Evolutionary conservation across 768 basidiomycete genomes (phyloP).

Genomic region (Podaxis sp.): DNA sequence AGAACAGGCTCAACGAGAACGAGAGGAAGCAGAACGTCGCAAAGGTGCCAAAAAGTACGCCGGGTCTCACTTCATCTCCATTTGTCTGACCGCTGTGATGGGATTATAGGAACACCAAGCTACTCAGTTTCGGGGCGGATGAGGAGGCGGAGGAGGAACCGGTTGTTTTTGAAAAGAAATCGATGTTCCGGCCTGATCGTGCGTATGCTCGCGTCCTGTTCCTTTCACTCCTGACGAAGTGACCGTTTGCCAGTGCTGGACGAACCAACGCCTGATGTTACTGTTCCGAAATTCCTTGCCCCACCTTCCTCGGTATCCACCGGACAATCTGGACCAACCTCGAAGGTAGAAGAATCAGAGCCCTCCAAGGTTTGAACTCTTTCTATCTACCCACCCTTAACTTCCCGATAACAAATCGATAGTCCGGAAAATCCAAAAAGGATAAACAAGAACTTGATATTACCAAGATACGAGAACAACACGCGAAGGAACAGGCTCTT

Average conservation of each 20-base stretch:
- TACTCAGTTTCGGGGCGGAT: conserved; percentile 85
- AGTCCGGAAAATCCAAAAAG: conserved; percentile 38
- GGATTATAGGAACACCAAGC: conserved; percentile 71
- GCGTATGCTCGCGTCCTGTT: conserved; percentile 29
- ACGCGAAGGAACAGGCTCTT: conserved; percentile 68
- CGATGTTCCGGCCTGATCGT: conserved; percentile 85
- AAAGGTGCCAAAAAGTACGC: conserved; percentile 88
- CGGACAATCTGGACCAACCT: conserved; percentile 18
- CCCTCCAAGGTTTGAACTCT: conserved; percentile 17
- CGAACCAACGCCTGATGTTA: conserved; percentile 28
- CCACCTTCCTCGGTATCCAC: conserved; percentile 22
- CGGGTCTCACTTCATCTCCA: not conserved
- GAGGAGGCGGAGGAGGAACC: conserved; percentile 60
- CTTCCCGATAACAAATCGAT: not conserved
- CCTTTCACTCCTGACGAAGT: not conserved
- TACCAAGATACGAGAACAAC: conserved; percentile 71
- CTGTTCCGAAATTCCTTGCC: conserved; percentile 42
- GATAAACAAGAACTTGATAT: conserved; percentile 50
- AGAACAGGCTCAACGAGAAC: conserved; percentile 70
- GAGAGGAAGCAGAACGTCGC: conserved; percentile 71
- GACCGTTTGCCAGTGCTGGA: conserved; percentile 35
- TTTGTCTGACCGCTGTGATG: not conserved
- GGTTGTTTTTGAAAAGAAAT: conserved; percentile 68
- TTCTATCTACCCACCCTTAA: not conserved
- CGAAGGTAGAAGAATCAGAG: conserved; percentile 12